Conservation (phyloP, 169 alveolate genomes). For the Cystoisospora suis region DNA sequence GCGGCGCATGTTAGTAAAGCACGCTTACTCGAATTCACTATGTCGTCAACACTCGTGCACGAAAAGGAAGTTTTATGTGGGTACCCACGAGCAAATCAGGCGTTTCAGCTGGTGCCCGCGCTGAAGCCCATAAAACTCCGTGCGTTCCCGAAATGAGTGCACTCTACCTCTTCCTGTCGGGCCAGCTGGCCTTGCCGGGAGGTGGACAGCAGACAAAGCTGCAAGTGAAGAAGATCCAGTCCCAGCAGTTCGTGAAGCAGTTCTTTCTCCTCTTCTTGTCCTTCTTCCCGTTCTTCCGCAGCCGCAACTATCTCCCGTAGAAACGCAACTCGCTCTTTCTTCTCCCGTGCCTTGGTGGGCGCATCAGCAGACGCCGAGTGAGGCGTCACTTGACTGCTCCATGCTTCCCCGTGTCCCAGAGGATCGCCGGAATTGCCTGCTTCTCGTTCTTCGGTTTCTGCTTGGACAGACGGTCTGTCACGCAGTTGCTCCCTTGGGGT, state of each 20-base stretch:
- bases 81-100: not conserved
- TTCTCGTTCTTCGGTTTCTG: no score
- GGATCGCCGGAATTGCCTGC: no score
- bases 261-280: slow-evolving; percentile 47
- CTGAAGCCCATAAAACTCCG: not conserved
- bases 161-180: slow-evolving; percentile 58
- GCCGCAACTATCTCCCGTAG: not conserved
- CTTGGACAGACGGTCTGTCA: no score
- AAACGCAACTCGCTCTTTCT: no score
- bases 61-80: not conserved
- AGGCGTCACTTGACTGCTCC: no score
- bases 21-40: no score
- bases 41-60: no score
- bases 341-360: no score
- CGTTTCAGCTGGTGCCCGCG: not conserved
- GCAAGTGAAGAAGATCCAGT: slow-evolving; percentile 41
- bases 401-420: no score
- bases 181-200: slow-evolving; percentile 18
- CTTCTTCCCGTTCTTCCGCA: slow-evolving; percentile 11
- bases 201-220: slow-evolving; percentile 49
- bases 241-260: slow-evolving; percentile 30
- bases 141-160: not conserved
- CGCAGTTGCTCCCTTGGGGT: no score
- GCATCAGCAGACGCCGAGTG: no score
- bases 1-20: no score